These are phyloP conservation scores for Backusella psychrophila DNA, from an alignment of 192 early-diverging fungal species.

Conservation along the genomic window DNA sequence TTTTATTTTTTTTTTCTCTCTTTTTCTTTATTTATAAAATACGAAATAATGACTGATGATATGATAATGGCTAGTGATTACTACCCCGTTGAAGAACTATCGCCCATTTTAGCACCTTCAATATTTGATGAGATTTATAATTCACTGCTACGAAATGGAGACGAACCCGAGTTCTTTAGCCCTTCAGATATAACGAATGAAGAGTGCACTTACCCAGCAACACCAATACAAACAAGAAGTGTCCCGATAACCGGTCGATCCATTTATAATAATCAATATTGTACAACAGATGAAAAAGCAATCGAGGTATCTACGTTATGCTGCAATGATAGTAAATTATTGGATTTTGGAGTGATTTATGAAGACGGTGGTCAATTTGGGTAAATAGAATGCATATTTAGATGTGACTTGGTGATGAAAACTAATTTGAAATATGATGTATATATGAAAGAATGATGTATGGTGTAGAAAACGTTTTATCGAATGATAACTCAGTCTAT, in stretches of 20 bases:
- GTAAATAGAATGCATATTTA: not conserved
- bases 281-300: not conserved
- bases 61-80: not conserved
- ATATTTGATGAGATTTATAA: not conserved
- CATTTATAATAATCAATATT: not conserved
- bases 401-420: not conserved
- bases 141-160: not conserved
- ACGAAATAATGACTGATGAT: not conserved
- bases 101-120: not conserved
- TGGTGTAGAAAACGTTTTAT: conserved; percentile 15
- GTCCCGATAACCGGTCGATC: not conserved
- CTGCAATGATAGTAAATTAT: not conserved
- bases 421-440: not conserved
- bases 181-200: not conserved
- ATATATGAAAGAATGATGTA: not conserved
- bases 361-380: conserved; percentile 8
- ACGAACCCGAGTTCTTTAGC: not conserved
- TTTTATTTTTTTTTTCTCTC: not conserved
- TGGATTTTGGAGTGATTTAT: conserved; percentile 1
- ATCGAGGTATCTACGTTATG: not conserved
- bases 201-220: not conserved
- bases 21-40: not conserved
- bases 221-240: not conserved
- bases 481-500: conserved; percentile 14
- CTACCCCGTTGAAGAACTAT: not conserved